phyloP scores from a whole-genome alignment of 768 basidiomycete genomes.

The Phaeotremella fagi region DNA sequence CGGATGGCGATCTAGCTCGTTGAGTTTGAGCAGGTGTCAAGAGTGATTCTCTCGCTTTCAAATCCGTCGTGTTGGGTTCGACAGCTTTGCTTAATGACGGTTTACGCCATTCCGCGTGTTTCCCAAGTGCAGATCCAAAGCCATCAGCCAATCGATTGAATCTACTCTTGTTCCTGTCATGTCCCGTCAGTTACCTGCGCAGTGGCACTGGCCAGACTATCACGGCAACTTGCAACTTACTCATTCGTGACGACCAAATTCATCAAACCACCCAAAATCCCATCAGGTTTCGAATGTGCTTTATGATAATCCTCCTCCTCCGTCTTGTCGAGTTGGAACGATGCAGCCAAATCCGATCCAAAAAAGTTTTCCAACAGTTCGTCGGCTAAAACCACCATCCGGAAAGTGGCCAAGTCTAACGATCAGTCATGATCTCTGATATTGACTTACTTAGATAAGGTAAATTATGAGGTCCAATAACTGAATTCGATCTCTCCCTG shows the following conservation, averaged over 20 bases:
- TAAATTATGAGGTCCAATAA: constrained; percentile 59
- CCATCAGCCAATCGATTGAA: constrained; percentile 92
- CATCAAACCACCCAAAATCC: constrained; percentile 68
- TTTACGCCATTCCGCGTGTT: constrained; percentile 58
- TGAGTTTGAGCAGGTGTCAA: constrained; percentile 55
- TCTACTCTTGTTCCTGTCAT: constrained; percentile 69
- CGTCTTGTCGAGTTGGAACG: constrained; percentile 73
- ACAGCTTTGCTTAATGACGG: constrained; percentile 77
- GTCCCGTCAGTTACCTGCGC: too few relatives aligned
- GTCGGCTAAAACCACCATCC: constrained; percentile 97
- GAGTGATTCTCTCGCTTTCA: constrained; percentile 79
- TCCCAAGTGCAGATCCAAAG: constrained; percentile 88
- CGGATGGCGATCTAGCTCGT: constrained; percentile 35
- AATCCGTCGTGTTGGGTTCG: constrained; percentile 61
- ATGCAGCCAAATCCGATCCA: constrained; percentile 79
- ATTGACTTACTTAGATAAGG: constrained; percentile 85
- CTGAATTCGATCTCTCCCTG: constrained; percentile 51
- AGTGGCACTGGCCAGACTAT: too few relatives aligned
- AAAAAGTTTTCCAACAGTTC: constrained; percentile 96
- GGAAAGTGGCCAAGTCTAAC: constrained; percentile 62
- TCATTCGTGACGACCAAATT: constrained; percentile 82
- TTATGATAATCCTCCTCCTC: constrained; percentile 51
- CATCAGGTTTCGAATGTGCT: constrained; percentile 49
- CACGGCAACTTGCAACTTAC: too few relatives aligned
- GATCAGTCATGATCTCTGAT: background rate